Evolutionary conservation across 495 filamentous ascomycete genomes (phyloP).

Genomic region (Xylaria curta): DNA sequence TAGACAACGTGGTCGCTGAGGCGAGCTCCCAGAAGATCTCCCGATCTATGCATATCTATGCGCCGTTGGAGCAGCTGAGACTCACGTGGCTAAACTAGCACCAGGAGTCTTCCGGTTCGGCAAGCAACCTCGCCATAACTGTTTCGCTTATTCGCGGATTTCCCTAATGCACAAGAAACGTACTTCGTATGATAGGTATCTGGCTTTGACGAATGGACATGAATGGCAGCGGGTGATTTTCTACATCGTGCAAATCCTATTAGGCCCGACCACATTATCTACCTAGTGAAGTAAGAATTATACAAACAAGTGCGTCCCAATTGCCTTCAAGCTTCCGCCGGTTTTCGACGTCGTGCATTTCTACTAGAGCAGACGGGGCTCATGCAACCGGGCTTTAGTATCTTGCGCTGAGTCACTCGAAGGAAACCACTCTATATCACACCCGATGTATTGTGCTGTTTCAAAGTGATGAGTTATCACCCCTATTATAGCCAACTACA

Average conservation of each 20-base stretch:
- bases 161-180: background rate
- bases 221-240: background rate
- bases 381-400: background rate
- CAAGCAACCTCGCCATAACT: background rate
- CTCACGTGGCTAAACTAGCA: background rate
- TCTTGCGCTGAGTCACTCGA: background rate
- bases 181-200: no score
- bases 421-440: no score
- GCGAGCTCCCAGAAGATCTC: slow-evolving; percentile 1
- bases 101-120: background rate
- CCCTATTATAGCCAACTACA: no score
- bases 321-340: background rate
- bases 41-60: background rate
- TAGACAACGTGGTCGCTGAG: background rate
- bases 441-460: background rate
- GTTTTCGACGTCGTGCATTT: background rate
- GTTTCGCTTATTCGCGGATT: background rate
- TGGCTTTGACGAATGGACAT: background rate
- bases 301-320: background rate
- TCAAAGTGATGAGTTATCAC: background rate
- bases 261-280: background rate
- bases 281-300: background rate
- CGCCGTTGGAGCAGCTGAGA: background rate
- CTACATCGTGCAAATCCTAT: background rate
- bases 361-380: background rate